These are phyloP conservation scores for Manihot esculenta DNA, from an alignment of 441 rosid genomes.

Conservation along the genomic window DNA sequence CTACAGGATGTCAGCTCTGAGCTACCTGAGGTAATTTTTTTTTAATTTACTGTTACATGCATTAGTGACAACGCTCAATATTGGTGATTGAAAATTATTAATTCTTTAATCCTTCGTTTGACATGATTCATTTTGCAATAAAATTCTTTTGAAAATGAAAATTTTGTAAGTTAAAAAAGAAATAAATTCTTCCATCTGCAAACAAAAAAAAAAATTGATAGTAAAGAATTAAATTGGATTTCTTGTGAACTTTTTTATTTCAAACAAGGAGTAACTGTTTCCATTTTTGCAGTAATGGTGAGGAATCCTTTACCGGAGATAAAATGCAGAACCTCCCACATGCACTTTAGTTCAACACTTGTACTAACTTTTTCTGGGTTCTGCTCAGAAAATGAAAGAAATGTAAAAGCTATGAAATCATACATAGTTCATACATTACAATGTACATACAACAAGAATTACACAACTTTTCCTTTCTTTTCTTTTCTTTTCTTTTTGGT, in stretches of 20 bases:
- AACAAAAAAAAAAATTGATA: no score
- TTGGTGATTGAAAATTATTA: not conserved
- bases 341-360: constrained; percentile 37
- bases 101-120: no score
- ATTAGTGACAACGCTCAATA: not conserved
- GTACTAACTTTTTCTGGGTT: not conserved
- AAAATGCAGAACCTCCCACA: constrained; percentile 61
- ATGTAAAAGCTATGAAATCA: constrained; percentile 8
- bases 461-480: not conserved
- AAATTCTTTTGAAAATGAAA: no score
- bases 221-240: no score
- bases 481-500: no score
- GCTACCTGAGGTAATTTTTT: constrained; percentile 70
- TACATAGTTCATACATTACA: not conserved
- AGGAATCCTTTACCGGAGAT: constrained; percentile 47
- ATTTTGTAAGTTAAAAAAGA: no score
- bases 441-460: constrained; percentile 20
- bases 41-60: no score
- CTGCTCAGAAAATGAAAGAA: not conserved
- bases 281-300: constrained; percentile 58
- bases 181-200: no score
- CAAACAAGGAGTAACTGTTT: no score
- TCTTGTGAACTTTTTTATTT: no score
- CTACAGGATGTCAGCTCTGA: constrained; percentile 95
- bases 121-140: no score